Evolutionary conservation across 257 asterid species (phyloP).

Genomic region (Handroanthus guayacan): DNA sequence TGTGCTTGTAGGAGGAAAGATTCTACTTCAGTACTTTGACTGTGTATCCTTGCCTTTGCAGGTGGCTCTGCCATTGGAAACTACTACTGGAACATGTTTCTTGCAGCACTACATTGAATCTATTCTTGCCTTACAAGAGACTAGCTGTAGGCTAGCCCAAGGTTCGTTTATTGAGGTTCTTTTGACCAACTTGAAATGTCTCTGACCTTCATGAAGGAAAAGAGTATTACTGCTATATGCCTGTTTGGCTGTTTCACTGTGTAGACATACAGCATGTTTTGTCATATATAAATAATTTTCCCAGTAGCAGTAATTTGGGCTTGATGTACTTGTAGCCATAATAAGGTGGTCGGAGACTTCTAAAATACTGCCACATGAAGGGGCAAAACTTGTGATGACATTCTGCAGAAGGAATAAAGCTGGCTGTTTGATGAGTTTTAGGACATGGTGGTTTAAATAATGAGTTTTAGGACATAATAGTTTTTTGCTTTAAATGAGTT

Average conservation of each 20-base stretch:
- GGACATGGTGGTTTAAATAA: background rate
- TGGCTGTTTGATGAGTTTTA: background rate
- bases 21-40: conserved; percentile 39
- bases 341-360: conserved; percentile 13
- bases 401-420: conserved; percentile 20
- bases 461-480: background rate
- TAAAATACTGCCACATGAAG: conserved; percentile 7
- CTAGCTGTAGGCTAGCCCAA: conserved; percentile 70
- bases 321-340: conserved; percentile 8
- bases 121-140: conserved; percentile 91
- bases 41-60: conserved; percentile 45
- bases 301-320: background rate
- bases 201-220: conserved; percentile 23
- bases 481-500: conserved; percentile 18
- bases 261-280: background rate
- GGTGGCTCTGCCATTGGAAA: conserved; percentile 94
- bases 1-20: conserved; percentile 25
- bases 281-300: background rate
- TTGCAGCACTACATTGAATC: conserved; percentile 90
- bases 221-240: conserved; percentile 7
- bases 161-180: conserved; percentile 57
- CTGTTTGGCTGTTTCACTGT: conserved; percentile 19
- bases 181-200: conserved; percentile 29
- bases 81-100: conserved; percentile 86
- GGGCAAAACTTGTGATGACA: conserved; percentile 4